These are phyloP conservation scores for Sporothrix variecibatus DNA, from an alignment of 2,329 filamentous ascomycete species.

Conservation along the genomic window DNA sequence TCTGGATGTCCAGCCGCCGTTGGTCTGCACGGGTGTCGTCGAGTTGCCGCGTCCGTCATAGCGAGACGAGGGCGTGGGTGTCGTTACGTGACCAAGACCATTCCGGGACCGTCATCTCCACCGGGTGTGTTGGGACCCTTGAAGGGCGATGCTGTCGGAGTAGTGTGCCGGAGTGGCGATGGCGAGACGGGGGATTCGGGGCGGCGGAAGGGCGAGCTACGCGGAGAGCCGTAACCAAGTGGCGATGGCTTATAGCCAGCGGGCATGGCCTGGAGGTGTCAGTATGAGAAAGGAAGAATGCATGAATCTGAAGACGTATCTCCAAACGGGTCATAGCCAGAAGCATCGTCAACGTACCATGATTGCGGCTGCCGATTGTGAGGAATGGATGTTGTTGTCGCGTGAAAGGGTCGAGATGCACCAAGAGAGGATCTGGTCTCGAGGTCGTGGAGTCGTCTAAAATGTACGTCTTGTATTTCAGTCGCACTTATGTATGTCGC, in stretches of 20 bases:
- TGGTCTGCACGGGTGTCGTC: conserved; percentile 45
- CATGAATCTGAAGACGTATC: background rate
- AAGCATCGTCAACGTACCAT: background rate
- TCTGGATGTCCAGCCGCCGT: conserved; percentile 45
- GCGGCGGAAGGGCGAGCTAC: conserved; percentile 65
- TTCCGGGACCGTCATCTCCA: conserved; percentile 30
- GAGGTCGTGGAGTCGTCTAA: background rate
- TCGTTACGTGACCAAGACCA: background rate
- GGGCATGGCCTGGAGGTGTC: conserved; percentile 50
- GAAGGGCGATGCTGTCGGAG: conserved; percentile 63
- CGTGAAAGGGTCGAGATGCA: background rate
- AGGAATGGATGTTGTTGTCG: conserved; percentile 1
- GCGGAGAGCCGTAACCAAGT: conserved; percentile 69
- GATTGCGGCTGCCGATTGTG: background rate
- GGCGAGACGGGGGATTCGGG: conserved; percentile 66
- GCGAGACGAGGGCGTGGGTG: conserved; percentile 39
- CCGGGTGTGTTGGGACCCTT: conserved; percentile 41
- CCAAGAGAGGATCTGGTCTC: background rate
- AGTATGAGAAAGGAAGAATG: background rate
- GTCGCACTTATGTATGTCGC: background rate
- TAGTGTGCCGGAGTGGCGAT: conserved; percentile 64
- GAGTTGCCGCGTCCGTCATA: conserved; percentile 41
- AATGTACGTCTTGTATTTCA: background rate
- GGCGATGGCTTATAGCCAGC: conserved; percentile 69
- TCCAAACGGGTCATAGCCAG: background rate